These are phyloP conservation scores for Thymus quinquecostatus DNA, from an alignment of 257 asterid species.

Conservation along the genomic window DNA sequence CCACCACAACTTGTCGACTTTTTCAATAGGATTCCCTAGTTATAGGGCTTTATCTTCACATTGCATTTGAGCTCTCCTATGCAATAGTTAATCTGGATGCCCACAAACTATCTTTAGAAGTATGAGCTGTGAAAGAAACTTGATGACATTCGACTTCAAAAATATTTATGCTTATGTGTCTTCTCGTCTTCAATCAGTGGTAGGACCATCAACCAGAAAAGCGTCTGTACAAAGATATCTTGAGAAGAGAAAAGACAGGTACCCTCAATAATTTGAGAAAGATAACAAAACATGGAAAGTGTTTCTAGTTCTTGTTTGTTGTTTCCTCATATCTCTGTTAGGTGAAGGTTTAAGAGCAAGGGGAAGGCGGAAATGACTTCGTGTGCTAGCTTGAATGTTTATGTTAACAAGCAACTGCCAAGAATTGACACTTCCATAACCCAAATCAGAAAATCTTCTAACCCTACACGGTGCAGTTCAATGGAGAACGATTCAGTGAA, in stretches of 20 bases:
- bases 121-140: slow-evolving; percentile 20
- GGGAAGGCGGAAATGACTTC: slow-evolving; percentile 64
- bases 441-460: slow-evolving; percentile 54
- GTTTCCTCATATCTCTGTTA: slow-evolving; percentile 71
- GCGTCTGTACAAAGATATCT: slow-evolving; percentile 89
- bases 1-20: background rate
- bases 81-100: slow-evolving; percentile 4
- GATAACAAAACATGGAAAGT: slow-evolving; percentile 28
- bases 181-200: slow-evolving; percentile 51
- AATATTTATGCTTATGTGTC: slow-evolving; percentile 23
- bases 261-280: slow-evolving; percentile 34
- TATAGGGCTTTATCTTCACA: slow-evolving; percentile 1
- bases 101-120: slow-evolving; percentile 4
- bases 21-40: slow-evolving; percentile 22
- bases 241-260: slow-evolving; percentile 99
- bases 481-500: slow-evolving; percentile 46
- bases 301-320: slow-evolving; percentile 39
- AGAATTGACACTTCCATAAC: slow-evolving; percentile 51
- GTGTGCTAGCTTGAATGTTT: slow-evolving; percentile 57
- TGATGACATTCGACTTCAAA: slow-evolving; percentile 18
- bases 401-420: slow-evolving; percentile 47
- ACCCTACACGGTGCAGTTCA: slow-evolving; percentile 58
- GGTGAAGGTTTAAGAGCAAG: slow-evolving; percentile 98
- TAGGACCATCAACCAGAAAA: slow-evolving; percentile 76
- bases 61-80: slow-evolving; percentile 21